phyloP scores from a whole-genome alignment of 192 early-diverging fungal genomes.

The Phlyctochytrium bullatum region DNA sequence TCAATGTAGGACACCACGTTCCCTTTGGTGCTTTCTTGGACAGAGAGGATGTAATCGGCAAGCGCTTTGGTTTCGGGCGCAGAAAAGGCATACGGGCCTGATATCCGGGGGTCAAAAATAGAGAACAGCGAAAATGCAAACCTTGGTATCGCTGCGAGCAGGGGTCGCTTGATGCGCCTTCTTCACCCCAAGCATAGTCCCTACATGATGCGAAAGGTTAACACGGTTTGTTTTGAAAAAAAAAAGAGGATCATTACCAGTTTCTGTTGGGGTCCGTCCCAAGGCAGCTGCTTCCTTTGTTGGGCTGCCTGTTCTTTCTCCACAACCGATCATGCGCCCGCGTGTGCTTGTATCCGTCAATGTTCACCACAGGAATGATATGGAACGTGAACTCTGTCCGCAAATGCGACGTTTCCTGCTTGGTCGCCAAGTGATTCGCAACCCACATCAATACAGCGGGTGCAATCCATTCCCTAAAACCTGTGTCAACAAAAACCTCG shows the following conservation, averaged over 20 bases:
- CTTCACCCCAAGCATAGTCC: slow-evolving; percentile 39
- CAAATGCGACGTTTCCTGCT: slow-evolving; percentile 33
- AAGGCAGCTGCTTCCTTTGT: slow-evolving; percentile 39
- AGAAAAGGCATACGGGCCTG: slow-evolving; percentile 14
- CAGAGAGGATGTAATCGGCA: slow-evolving; percentile 38
- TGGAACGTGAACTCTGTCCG: slow-evolving; percentile 49
- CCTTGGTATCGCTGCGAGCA: slow-evolving; percentile 51
- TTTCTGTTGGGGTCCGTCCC: slow-evolving; percentile 53
- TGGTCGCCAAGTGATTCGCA: slow-evolving; percentile 30
- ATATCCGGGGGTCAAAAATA: too few species aligned
- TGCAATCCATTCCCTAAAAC: slow-evolving; percentile 64
- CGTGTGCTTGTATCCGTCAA: slow-evolving; percentile 56
- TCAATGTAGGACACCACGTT: neutral
- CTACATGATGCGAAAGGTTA: too few species aligned
- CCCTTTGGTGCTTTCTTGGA: too few species aligned
- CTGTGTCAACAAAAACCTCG: slow-evolving; percentile 24
- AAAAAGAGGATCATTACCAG: too few species aligned
- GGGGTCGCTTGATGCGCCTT: slow-evolving; percentile 49
- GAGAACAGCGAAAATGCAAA: too few species aligned
- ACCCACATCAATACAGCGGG: slow-evolving; percentile 48
- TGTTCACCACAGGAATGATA: slow-evolving; percentile 59
- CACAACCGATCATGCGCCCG: slow-evolving; percentile 29
- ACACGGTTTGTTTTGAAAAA: too few species aligned
- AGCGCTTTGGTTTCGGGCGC: slow-evolving; percentile 49
- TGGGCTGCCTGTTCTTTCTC: slow-evolving; percentile 47